Evolutionary conservation across 2,329 filamentous ascomycete species (phyloP).

Genomic region (Xylaria hypoxylon): DNA sequence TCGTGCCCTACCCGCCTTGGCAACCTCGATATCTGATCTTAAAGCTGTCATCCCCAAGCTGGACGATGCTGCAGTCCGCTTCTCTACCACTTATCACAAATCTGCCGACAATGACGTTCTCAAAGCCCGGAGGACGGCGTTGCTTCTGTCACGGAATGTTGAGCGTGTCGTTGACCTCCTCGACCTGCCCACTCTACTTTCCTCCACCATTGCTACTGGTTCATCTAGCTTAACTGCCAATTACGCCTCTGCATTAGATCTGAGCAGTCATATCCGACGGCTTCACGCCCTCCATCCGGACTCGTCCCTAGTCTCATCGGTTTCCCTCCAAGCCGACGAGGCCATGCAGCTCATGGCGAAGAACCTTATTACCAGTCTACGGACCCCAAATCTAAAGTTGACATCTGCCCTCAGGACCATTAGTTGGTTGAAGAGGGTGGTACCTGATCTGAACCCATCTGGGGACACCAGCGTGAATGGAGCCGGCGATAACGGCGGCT

Average conservation of each 20-base stretch:
- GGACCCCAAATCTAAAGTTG: conserved; percentile 83
- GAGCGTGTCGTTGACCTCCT: conserved; percentile 91
- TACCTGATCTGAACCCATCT: conserved; percentile 76
- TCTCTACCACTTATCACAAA: conserved; percentile 86
- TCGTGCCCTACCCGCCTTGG: conserved; percentile 77
- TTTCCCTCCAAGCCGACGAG: conserved; percentile 81
- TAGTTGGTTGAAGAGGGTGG: conserved; percentile 87
- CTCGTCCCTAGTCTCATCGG: conserved; percentile 78
- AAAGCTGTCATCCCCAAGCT: conserved; percentile 79
- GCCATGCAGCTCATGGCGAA: conserved; percentile 90
- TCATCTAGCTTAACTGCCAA: conserved; percentile 70
- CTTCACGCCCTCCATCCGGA: conserved; percentile 84
- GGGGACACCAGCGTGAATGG: conserved; percentile 39
- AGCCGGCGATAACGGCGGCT: conserved; percentile 70
- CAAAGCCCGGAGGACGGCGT: conserved; percentile 78
- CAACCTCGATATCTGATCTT: conserved; percentile 73
- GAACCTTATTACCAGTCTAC: conserved; percentile 82
- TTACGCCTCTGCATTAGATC: conserved; percentile 89
- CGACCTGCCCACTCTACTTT: conserved; percentile 86
- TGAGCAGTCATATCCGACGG: conserved; percentile 92
- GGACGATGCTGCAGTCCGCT: conserved; percentile 80
- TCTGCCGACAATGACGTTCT: conserved; percentile 76
- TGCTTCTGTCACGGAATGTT: conserved; percentile 86
- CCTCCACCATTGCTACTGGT: conserved; percentile 76
- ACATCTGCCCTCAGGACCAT: conserved; percentile 91